Evolutionary conservation across 805 yeast genomes (phyloP).

Genomic region (Candida tibetensis): DNA sequence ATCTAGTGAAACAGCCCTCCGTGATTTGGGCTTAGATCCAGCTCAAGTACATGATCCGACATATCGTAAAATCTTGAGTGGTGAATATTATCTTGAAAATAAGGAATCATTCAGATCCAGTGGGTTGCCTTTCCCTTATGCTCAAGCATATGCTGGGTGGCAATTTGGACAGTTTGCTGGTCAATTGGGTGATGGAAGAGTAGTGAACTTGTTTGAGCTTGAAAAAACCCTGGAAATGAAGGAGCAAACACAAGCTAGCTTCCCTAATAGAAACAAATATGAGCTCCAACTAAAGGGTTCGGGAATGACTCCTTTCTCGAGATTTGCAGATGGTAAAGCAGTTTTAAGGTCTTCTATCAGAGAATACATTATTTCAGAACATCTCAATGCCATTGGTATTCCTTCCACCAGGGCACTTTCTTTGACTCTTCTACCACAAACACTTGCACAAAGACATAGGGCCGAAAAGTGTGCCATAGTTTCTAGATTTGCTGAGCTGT

Average conservation of each 20-base stretch:
- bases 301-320: slow-evolving; percentile 85
- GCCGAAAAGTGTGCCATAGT: slow-evolving; percentile 85
- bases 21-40: slow-evolving; percentile 54
- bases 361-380: slow-evolving; percentile 83
- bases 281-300: slow-evolving; percentile 89
- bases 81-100: slow-evolving; percentile 44
- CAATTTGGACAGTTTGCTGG: slow-evolving; percentile 98
- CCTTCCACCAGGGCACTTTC: slow-evolving; percentile 86
- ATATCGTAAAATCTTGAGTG: slow-evolving; percentile 59
- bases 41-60: slow-evolving; percentile 39
- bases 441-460: slow-evolving; percentile 68
- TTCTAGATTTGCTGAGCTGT: slow-evolving; percentile 75
- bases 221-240: slow-evolving; percentile 30
- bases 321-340: slow-evolving; percentile 97
- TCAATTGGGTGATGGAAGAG: slow-evolving; percentile 95
- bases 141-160: slow-evolving; percentile 93
- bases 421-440: slow-evolving; percentile 66
- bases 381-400: slow-evolving; percentile 73
- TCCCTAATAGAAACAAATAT: slow-evolving; percentile 38
- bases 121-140: slow-evolving; percentile 64
- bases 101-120: slow-evolving; percentile 11
- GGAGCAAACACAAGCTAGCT: slow-evolving; percentile 2
- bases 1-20: slow-evolving; percentile 58
- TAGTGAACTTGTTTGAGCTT: slow-evolving; percentile 73
- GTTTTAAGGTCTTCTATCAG: slow-evolving; percentile 83